A percentile compares a stretch with the other conserved stretches of the same genome.
Conservation (phyloP, 1,284 basidiomycete genomes). For the Amylostereum areolatum region DNA sequence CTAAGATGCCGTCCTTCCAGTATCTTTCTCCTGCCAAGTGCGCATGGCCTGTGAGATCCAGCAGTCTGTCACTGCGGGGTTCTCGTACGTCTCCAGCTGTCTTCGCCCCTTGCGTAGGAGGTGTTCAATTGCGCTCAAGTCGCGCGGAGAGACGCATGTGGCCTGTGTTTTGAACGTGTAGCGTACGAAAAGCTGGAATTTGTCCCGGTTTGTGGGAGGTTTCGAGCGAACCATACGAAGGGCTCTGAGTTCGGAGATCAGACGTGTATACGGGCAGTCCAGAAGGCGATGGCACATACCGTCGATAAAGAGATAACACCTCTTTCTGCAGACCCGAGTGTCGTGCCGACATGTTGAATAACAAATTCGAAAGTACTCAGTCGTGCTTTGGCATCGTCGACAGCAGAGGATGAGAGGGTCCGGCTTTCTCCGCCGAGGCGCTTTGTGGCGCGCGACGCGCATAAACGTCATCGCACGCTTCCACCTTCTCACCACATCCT, state of each 20-base stretch:
- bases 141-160: constrained; percentile 49
- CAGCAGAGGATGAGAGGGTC: too few relatives aligned
- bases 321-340: constrained; percentile 66
- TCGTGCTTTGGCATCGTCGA: too few relatives aligned
- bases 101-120: constrained; percentile 57
- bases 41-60: constrained; percentile 64
- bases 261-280: background rate
- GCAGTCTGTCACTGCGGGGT: constrained; percentile 60
- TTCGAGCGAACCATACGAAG: constrained; percentile 69
- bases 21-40: constrained; percentile 42
- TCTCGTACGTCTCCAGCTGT: constrained; percentile 66
- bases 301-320: constrained; percentile 65
- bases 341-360: constrained; percentile 7
- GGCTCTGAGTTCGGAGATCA: constrained; percentile 37
- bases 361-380: too few relatives aligned
- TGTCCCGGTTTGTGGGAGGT: constrained; percentile 47
- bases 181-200: constrained; percentile 61
- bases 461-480: too few relatives aligned
- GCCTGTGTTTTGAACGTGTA: constrained; percentile 65
- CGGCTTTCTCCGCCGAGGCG: too few relatives aligned
- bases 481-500: too few relatives aligned
- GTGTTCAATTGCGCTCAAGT: constrained; percentile 67
- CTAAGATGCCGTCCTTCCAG: background rate
- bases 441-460: too few relatives aligned
- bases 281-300: constrained; percentile 32